phyloP scores from a whole-genome alignment of 495 filamentous ascomycete genomes.

The Penicillium canariense region DNA sequence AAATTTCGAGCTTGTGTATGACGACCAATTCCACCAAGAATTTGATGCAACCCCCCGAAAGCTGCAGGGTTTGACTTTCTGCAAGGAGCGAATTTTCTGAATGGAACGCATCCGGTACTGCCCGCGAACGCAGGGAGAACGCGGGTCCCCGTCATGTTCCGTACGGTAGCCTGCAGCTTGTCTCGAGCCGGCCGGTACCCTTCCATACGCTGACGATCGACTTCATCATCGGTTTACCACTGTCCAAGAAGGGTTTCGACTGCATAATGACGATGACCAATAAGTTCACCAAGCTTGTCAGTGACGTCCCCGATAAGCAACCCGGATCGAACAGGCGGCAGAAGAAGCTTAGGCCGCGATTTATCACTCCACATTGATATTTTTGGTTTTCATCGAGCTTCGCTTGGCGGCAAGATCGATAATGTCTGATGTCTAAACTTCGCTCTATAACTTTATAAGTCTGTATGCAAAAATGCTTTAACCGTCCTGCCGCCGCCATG shows the following conservation, averaged over 20 bases:
- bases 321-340: no score
- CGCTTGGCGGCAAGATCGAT: not conserved
- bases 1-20: not conserved
- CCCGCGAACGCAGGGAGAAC: not conserved
- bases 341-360: no score
- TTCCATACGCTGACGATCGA: not conserved
- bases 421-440: not conserved
- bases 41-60: not conserved
- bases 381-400: no score
- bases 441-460: no score
- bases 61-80: not conserved
- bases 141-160: not conserved
- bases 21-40: not conserved
- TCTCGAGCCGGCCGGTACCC: not conserved
- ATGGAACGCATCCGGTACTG: not conserved
- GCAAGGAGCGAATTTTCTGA: not conserved
- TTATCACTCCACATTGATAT: no score
- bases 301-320: not conserved
- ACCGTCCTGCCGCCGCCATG: constrained; percentile 35
- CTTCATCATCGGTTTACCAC: not conserved
- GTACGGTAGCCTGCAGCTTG: not conserved
- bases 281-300: not conserved
- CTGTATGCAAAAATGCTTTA: not conserved
- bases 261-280: not conserved
- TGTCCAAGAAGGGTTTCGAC: not conserved